Base-by-base conservation (phyloP, 139 green algal species). In the Coelastrella sp. region DNA sequence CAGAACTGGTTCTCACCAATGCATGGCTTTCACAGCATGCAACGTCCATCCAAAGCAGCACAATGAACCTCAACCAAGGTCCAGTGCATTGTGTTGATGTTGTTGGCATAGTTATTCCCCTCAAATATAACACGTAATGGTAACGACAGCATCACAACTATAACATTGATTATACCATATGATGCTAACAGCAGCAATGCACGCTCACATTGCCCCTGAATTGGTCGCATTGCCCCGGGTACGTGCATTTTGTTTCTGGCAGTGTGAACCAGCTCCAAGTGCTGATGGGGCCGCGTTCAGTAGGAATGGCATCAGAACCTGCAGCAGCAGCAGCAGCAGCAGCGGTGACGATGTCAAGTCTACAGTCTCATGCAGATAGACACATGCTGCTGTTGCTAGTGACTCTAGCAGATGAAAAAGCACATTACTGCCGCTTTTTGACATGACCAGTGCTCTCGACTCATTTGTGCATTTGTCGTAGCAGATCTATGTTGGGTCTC, bases 201-300 rank as follows among this genome's bases (percentile, higher is more conserved):
- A 17, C 35, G 41, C 71, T 79, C 45, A 79, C 71, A 32, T 79
- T 64, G n/a, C 71, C 71, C 45, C 15, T 79, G 43, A 79, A 79
- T 27, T 79, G 71, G 43, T 79, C 45, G 32, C 71, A 79, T 4
- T 79, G 57, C 9, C 41, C 41, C 13, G 11, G 40, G 0, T 2
- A 51, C 13, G 43, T 53, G 5, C 71, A 79, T 13, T 79, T 43
- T 15, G 45, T 79, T 4, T 79, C 41, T 27, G 71, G 71, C 71
- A 79, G 40, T 5, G 11, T 64, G 71, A 79, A 79, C 71, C 71
- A 79, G 45, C 71, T 79, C 71, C 71, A 79, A 30, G 41, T 79
- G 45, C 71, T 79, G 43, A 79, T 79, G 11, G 71, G 71, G n/a
- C 41, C 71, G 3, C 71, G n/a, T 45, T 79, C 71, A 48, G 71